Base-by-base conservation (phyloP, 2,329 filamentous ascomycete species). In the Corinectria fuckeliana region DNA sequence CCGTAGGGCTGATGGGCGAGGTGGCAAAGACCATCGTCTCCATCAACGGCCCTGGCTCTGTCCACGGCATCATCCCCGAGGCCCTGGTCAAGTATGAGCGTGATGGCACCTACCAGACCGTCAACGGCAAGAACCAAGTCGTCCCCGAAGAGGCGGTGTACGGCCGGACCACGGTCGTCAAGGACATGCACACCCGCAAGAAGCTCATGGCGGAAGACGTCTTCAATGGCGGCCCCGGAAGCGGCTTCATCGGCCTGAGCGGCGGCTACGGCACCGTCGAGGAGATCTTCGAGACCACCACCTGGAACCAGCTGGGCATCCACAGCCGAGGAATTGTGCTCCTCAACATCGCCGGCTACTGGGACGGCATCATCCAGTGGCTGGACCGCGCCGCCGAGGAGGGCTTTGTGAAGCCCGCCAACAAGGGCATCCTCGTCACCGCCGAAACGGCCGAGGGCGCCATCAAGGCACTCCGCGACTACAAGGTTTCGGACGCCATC, bases 231-330 rank as follows among this genome's bases (percentile, higher is more conserved):
- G 93, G 91, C 0, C 87, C 89, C 0, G 94, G 94, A 1, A 90
- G 88, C 57, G 94, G 94, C 11, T 99, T 99, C 78, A 87, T 99
- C 38, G 93, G 93, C 25, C 80, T 99, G 59, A 87, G 86, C 55
- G 94, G 94, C 41, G 95, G 95, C 1, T 99, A 94, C 76, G 95
- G 95, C 18, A 99, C 95, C 2, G 85, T 98, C 74, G 95, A 99
- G 80, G 95, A 99, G 82, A 84, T 99, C 73, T 93, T 97, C 77
- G 92, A 96, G 80, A 87, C 92, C 2, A 88, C 88, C 23, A 96
- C 92, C 10, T 99, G 95, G 93, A 98, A 97, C 76, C 95, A 98
- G 80, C 79, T 99, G 49, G 94, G 95, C 1, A 98, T 99, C 66
- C 95, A 98, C 77, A 83, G 83, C 68, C 82, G 85, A 49, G 91